Evolutionary conservation across 2,329 filamentous ascomycete genomes (phyloP), one percentile per base, ranked within the genome.

Genomic region (Sarocladium oryzae): DNA sequence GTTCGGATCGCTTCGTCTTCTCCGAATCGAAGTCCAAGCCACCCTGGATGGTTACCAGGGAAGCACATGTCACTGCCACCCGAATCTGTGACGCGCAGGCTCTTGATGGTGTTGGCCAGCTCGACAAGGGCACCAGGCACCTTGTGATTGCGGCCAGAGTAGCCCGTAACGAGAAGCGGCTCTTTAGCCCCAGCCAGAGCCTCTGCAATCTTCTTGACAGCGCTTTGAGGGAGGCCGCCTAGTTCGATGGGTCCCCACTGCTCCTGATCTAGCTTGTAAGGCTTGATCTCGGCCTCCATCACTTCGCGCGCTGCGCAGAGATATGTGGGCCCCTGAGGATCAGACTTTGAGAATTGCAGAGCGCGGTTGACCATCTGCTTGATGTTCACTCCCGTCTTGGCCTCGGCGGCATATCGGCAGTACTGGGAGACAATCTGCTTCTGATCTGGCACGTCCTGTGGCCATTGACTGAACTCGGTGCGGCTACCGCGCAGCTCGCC

Each of bases 281-380:
- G 85, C 57, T 82, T 74, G 37, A 95, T 84, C 37, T 95, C 89
- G 60, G 91, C 84, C 63, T 93, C 88, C 82, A 95, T 88, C 1
- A 89, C 81, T 66, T 95, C 89, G 56, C 89, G 75, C 1, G 88
- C 85, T 1, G 86, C 88, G 52, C 78, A 81, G 3, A 95, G 71
- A 58, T 95, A 95, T 1, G 90, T 88, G 0, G 89, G 89, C 0
- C 89, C 89, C 55, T 84, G 78, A 0, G 89, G 89, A 50, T 85
- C 85, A 24, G 83, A 88, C 45, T 72, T 86, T 0, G 89, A 88
- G 61, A 93, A 95, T 58, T 89, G 88, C 52, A 95, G 66, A 0
- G 89, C 89, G 1, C 89, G 84, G 62, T 89, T 89, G 54, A 95
- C 87, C 69, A 95, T 84, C 70, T 95, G 89, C 74, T 95, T 95